These are phyloP conservation scores for Trichoderma arundinaceum DNA, from an alignment of 2,329 filamentous ascomycete genomes.

Conservation along the genomic window DNA sequence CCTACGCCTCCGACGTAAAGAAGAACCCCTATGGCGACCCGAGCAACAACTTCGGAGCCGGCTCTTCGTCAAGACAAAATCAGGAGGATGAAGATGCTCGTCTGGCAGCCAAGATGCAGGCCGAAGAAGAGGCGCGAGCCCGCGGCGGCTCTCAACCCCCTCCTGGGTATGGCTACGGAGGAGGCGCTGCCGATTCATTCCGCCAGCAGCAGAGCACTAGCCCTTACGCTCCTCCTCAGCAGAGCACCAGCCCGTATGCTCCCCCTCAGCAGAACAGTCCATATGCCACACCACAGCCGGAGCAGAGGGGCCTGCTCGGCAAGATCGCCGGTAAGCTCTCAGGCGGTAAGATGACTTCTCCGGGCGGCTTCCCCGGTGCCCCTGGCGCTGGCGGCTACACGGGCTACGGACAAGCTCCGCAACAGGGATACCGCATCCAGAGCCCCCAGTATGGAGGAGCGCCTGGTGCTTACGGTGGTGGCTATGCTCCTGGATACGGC, in stretches of 20 bases:
- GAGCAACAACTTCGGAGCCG: slow-evolving; percentile 43
- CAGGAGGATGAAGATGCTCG: slow-evolving; percentile 68
- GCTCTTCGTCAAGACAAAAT: slow-evolving; percentile 40
- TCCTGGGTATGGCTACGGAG: slow-evolving; percentile 41
- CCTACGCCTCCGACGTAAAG: slow-evolving; percentile 62
- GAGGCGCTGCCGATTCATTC: slow-evolving; percentile 39
- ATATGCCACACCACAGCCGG: slow-evolving; percentile 37
- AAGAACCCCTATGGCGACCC: slow-evolving; percentile 70
- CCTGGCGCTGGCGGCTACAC: slow-evolving; percentile 43
- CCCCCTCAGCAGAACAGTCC: slow-evolving; percentile 18
- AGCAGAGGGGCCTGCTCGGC: slow-evolving; percentile 54
- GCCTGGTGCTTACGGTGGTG: slow-evolving; percentile 14
- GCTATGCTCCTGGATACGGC: slow-evolving; percentile 25
- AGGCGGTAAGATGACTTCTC: slow-evolving; percentile 41
- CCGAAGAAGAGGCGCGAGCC: slow-evolving; percentile 76
- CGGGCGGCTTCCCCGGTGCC: slow-evolving; percentile 34
- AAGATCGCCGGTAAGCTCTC: slow-evolving; percentile 58
- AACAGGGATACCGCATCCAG: slow-evolving; percentile 35
- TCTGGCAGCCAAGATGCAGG: slow-evolving; percentile 78
- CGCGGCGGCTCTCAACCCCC: slow-evolving; percentile 40
- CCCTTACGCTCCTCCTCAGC: slow-evolving; percentile 1
- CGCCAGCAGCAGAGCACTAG: slow-evolving; percentile 37
- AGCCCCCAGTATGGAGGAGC: slow-evolving; percentile 14
- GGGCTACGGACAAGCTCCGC: slow-evolving; percentile 34
- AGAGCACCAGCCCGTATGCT: slow-evolving; percentile 37